Percentiles rank a stretch among this genome's conserved stretches.
Evolutionary conservation across 768 basidiomycete species (phyloP).

Genomic region (Artomyces pyxidatus): DNA sequence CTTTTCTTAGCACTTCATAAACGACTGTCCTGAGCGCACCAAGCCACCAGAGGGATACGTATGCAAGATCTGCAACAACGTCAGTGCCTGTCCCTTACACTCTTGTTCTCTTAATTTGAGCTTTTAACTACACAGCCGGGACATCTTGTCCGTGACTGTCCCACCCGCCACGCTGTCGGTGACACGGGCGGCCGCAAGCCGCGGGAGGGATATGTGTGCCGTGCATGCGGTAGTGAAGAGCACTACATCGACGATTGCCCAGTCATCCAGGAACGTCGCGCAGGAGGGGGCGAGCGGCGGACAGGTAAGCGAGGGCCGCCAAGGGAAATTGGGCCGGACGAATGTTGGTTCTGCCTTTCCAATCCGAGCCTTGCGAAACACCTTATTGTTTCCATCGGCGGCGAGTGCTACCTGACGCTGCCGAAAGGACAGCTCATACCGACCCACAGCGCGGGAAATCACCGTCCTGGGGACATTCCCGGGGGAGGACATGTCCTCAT

Average conservation of each 20-base stretch:
- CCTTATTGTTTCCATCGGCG: slow-evolving; percentile 88
- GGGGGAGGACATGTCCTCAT: slow-evolving; percentile 96
- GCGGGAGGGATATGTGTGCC: slow-evolving; percentile 80
- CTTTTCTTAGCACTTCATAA: slow-evolving; percentile 58
- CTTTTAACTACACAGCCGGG: slow-evolving; percentile 41
- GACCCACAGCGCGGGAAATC: slow-evolving; percentile 50
- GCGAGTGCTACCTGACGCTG: slow-evolving; percentile 91
- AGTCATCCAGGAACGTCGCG: slow-evolving; percentile 46
- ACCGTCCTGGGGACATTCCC: slow-evolving; percentile 50
- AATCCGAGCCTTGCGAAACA: slow-evolving; percentile 93
- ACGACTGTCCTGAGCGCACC: slow-evolving; percentile 63
- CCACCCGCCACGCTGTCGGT: slow-evolving; percentile 65
- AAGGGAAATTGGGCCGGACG: slow-evolving; percentile 80
- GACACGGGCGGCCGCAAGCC: slow-evolving; percentile 83
- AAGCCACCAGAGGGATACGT: slow-evolving; percentile 80
- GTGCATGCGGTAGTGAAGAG: slow-evolving; percentile 79
- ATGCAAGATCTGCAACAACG: slow-evolving; percentile 78
- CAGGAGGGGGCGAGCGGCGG: slow-evolving; percentile 24
- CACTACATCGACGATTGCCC: slow-evolving; percentile 90
- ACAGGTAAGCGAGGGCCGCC: slow-evolving; percentile 43
- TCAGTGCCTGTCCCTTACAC: slow-evolving; percentile 23
- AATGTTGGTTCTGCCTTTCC: slow-evolving; percentile 98
- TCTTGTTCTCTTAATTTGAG: neutral
- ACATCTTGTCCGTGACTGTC: slow-evolving; percentile 87
- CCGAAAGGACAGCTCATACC: slow-evolving; percentile 93